Conservation (phyloP, 1,284 basidiomycete genomes). For the Ceratobasidium sp. region DNA sequence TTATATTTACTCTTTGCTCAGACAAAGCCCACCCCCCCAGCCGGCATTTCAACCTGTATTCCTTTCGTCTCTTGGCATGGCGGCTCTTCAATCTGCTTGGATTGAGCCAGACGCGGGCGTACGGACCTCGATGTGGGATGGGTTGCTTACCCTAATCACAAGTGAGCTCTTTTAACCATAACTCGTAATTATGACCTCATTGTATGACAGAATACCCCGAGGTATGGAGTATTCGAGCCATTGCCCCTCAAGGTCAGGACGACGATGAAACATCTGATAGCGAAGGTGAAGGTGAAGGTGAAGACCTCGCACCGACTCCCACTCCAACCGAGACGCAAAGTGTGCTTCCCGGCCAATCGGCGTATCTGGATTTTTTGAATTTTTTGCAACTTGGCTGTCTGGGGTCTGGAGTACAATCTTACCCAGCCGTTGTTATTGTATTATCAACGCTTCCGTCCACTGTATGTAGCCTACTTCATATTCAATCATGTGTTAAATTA, state of each 20-base stretch:
- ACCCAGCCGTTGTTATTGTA: constrained; percentile 82
- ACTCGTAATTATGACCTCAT: constrained; percentile 11
- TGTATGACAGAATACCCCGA: constrained; percentile 68
- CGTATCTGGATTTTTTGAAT: constrained; percentile 78
- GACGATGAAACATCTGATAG: constrained; percentile 56
- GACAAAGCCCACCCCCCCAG: background rate
- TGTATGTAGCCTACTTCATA: constrained; percentile 59
- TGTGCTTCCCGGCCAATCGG: constrained; percentile 51
- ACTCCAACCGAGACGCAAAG: constrained; percentile 44
- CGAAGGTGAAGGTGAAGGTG: constrained; percentile 59
- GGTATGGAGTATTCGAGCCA: constrained; percentile 68
- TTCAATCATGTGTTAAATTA: constrained; percentile 37
- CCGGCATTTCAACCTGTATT: background rate
- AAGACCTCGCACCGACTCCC: constrained; percentile 47
- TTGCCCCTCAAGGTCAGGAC: constrained; percentile 46
- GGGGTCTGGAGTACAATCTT: constrained; percentile 80
- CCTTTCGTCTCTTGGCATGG: constrained; percentile 53
- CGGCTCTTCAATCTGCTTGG: constrained; percentile 82
- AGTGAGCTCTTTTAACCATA: constrained; percentile 62
- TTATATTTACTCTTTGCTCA: background rate
- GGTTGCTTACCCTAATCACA: constrained; percentile 78
- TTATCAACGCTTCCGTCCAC: constrained; percentile 81
- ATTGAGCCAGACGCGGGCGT: constrained; percentile 79
- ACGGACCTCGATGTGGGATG: constrained; percentile 76
- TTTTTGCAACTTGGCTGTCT: constrained; percentile 83